Conservation (phyloP, 768 basidiomycete genomes). For the Pilatotrama ljubarskyi region DNA sequence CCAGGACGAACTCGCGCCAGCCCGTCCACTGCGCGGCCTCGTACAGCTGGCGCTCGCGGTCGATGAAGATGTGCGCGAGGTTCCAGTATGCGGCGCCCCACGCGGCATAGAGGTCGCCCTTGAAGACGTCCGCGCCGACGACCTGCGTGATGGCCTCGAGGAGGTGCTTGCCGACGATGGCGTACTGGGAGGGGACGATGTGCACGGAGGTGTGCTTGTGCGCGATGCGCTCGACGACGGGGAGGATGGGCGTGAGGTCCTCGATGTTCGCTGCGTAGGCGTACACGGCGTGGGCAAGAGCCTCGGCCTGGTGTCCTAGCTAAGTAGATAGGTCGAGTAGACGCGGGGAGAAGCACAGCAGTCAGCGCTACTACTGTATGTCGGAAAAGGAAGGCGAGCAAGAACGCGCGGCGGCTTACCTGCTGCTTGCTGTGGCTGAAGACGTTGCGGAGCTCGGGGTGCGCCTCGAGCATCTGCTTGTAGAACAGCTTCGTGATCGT, state of each 20-base stretch:
- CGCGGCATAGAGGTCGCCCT: constrained; percentile 23
- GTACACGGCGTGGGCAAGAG: constrained; percentile 22
- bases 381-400: neutral
- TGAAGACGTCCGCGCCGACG: constrained; percentile 24
- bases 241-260: constrained; percentile 25
- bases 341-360: neutral
- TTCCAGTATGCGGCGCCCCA: constrained; percentile 29
- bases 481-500: constrained; percentile 26
- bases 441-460: constrained; percentile 24
- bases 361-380: neutral
- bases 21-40: constrained; percentile 23
- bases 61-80: constrained; percentile 27
- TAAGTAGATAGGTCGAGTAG: neutral
- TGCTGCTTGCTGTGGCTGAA: constrained; percentile 28
- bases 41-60: constrained; percentile 26
- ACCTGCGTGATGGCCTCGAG: constrained; percentile 24
- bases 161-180: constrained; percentile 25
- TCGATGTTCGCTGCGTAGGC: constrained; percentile 27
- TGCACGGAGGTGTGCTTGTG: constrained; percentile 30
- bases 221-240: constrained; percentile 27
- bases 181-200: constrained; percentile 27
- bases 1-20: constrained; percentile 25
- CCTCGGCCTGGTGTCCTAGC: constrained; percentile 24
- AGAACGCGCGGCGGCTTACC: constrained; percentile 15
- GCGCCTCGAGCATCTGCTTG: constrained; percentile 23